Conservation (phyloP, 441 rosid species). For the Geranium incanum region DNA sequence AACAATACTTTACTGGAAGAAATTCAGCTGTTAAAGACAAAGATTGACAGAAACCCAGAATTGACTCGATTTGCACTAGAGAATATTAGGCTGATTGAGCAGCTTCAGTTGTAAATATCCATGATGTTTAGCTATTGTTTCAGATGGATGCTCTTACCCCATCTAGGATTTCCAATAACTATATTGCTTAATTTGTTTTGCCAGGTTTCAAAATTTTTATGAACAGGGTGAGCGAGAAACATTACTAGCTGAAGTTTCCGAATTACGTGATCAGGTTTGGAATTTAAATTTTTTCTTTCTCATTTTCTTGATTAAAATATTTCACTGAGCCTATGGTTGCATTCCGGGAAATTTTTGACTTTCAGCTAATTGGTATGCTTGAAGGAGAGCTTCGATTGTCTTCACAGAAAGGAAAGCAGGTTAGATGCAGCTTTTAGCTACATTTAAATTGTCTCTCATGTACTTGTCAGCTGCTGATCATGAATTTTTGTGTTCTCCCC, state of each 20-base stretch:
- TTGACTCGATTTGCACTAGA: constrained; percentile 93
- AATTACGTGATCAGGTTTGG: constrained; percentile 67
- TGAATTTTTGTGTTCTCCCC: constrained; percentile 20
- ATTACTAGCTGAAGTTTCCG: constrained; percentile 62
- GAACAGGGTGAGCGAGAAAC: constrained; percentile 94
- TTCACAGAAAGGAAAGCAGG: constrained; percentile 37
- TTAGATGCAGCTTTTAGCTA: constrained; percentile 21
- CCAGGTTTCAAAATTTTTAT: constrained; percentile 88
- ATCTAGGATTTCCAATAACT: constrained; percentile 18
- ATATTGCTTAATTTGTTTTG: constrained; percentile 17
- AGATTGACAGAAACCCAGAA: constrained; percentile 89
- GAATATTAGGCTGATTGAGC: constrained; percentile 89
- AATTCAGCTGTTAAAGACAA: constrained; percentile 80
- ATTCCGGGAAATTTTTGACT: constrained; percentile 20
- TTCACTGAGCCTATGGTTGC: constrained; percentile 17
- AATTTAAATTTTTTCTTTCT: background rate
- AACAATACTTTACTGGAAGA: constrained; percentile 66
- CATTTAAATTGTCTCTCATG: constrained; percentile 19
- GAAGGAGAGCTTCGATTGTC: constrained; percentile 37
- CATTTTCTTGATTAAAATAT: constrained; percentile 6
- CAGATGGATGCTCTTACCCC: constrained; percentile 15
- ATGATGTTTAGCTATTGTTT: constrained; percentile 3
- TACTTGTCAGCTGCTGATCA: constrained; percentile 18
- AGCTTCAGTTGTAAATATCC: constrained; percentile 53
- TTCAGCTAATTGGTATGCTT: constrained; percentile 49